Percentiles rank a stretch among this genome's conserved stretches.
These are phyloP conservation scores for Claviceps africana DNA, from an alignment of 2,329 filamentous ascomycete species.

Conservation along the genomic window DNA sequence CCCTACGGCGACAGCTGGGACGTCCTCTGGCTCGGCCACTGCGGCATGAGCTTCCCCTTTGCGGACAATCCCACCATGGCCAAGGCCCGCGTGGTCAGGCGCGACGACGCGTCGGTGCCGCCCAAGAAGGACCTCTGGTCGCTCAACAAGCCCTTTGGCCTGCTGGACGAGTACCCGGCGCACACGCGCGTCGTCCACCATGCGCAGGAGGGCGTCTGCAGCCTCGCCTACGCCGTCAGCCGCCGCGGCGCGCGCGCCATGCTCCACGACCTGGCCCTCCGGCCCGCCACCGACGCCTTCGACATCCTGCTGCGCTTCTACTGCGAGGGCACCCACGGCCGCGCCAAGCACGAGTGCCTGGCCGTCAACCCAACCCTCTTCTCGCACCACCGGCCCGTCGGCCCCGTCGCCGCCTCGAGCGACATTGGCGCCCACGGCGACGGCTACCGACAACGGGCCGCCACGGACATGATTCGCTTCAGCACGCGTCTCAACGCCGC, in stretches of 20 bases:
- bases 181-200: constrained; percentile 32
- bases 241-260: constrained; percentile 28
- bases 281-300: constrained; percentile 23
- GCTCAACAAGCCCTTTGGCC: constrained; percentile 21
- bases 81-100: constrained; percentile 18
- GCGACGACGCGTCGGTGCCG: constrained; percentile 23
- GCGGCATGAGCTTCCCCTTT: constrained; percentile 22
- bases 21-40: constrained; percentile 36
- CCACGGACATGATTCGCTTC: constrained; percentile 23
- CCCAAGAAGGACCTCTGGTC: constrained; percentile 18
- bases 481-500: constrained; percentile 27
- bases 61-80: constrained; percentile 10
- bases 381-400: constrained; percentile 29
- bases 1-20: constrained; percentile 40
- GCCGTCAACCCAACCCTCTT: constrained; percentile 29
- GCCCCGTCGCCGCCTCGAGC: constrained; percentile 19
- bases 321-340: constrained; percentile 25
- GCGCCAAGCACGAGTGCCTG: constrained; percentile 24
- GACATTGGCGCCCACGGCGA: constrained; percentile 23
- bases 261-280: constrained; percentile 28
- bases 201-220: constrained; percentile 24
- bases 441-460: constrained; percentile 15
- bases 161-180: constrained; percentile 19
- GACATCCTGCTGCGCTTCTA: constrained; percentile 33
- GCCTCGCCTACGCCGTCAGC: constrained; percentile 30